These are phyloP conservation scores for Apiospora phragmitis DNA, from an alignment of 2,329 filamentous ascomycete genomes.

Conservation along the genomic window DNA sequence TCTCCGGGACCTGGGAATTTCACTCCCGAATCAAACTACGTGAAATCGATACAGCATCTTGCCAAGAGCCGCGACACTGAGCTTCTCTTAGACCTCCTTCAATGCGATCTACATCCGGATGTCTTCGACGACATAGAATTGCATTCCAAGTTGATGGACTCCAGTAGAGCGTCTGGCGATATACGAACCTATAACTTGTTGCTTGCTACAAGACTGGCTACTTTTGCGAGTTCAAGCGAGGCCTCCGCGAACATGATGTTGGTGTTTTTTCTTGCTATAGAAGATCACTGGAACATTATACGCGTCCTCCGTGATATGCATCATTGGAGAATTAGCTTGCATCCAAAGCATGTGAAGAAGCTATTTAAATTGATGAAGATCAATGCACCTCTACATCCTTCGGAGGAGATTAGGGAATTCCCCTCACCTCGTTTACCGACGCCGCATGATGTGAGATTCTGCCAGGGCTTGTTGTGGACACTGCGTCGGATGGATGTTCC, in stretches of 20 bases:
- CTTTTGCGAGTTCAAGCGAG: conserved; percentile 30
- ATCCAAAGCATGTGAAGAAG: conserved; percentile 27
- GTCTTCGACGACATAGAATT: conserved; percentile 50
- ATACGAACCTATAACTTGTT: conserved; percentile 44
- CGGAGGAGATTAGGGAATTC: neutral
- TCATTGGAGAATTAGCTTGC: conserved; percentile 33
- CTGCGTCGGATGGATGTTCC: conserved; percentile 37
- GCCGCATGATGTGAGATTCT: conserved; percentile 26
- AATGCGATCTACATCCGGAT: conserved; percentile 55
- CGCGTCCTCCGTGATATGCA: conserved; percentile 40
- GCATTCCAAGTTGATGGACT: conserved; percentile 39
- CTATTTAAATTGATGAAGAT: conserved; percentile 31
- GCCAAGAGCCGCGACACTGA: conserved; percentile 56
- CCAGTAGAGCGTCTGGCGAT: conserved; percentile 37
- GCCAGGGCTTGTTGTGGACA: conserved; percentile 31
- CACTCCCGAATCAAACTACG: conserved; percentile 65
- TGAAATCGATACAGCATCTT: conserved; percentile 64
- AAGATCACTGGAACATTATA: conserved; percentile 28
- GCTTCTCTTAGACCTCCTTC: conserved; percentile 45
- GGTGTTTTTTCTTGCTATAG: conserved; percentile 27
- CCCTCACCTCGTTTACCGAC: neutral
- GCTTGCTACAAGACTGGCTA: conserved; percentile 42
- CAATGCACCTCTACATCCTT: conserved; percentile 22
- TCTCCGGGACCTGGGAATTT: conserved; percentile 63
- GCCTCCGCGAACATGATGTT: conserved; percentile 36